phyloP scores from a whole-genome alignment of 768 basidiomycete genomes.

The Trametes cubensis region DNA sequence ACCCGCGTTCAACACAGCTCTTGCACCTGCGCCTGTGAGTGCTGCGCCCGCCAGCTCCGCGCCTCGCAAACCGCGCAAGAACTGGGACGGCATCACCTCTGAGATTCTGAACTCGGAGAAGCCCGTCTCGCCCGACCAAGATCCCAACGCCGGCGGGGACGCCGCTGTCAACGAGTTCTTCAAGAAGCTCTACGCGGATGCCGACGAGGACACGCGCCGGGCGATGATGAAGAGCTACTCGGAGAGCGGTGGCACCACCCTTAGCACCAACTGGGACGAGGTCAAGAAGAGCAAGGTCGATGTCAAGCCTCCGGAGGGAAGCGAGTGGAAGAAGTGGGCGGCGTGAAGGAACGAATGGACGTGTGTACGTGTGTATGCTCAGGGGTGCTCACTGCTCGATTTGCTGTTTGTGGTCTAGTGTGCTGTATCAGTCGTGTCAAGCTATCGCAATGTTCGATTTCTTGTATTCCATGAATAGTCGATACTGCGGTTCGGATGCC shows the following conservation, averaged over 20 bases:
- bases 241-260: conserved; percentile 92
- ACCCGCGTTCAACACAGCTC: conserved; percentile 19
- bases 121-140: conserved; percentile 68
- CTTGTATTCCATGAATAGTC: not conserved
- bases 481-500: not conserved
- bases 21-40: conserved; percentile 37
- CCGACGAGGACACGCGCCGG: conserved; percentile 87
- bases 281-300: conserved; percentile 71
- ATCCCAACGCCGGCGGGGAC: conserved; percentile 91
- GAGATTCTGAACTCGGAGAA: conserved; percentile 69
- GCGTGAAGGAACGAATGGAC: conserved; percentile 15
- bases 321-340: conserved; percentile 82
- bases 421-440: conserved; percentile 8
- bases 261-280: conserved; percentile 96
- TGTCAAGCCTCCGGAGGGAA: conserved; percentile 82
- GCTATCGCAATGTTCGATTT: conserved; percentile 6
- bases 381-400: not conserved
- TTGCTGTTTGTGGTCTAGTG: not conserved
- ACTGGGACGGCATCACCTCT: conserved; percentile 87
- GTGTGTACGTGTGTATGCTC: not conserved
- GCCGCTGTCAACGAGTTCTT: conserved; percentile 85
- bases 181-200: conserved; percentile 87
- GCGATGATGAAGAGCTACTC: conserved; percentile 99
- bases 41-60: conserved; percentile 35
- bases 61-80: conserved; percentile 59